A percentile compares a stretch with the other conserved stretches of the same genome.
Conservation (phyloP, 2,329 filamentous ascomycete genomes). For the Davidsoniella australis region DNA sequence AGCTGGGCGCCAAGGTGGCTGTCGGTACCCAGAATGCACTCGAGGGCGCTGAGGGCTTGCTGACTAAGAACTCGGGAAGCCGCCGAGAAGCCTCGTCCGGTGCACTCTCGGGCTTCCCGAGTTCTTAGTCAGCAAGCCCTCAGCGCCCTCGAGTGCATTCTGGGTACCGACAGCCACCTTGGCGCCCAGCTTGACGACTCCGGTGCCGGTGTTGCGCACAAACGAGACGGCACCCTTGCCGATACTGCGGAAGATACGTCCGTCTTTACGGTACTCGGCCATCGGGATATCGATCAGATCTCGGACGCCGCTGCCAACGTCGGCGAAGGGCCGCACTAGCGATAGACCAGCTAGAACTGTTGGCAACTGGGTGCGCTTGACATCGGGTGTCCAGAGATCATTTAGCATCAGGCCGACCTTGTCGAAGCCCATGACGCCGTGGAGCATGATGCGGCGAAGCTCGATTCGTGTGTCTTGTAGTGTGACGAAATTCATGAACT, state of each 20-base stretch:
- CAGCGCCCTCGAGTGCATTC: constrained; percentile 76
- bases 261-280: constrained; percentile 85
- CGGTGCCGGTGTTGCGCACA: constrained; percentile 81
- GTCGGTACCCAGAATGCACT: too few relatives aligned
- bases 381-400: constrained; percentile 91
- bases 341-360: constrained; percentile 77
- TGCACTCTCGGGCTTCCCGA: constrained; percentile 23
- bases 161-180: constrained; percentile 92
- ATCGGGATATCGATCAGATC: constrained; percentile 82
- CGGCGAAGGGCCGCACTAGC: constrained; percentile 76
- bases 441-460: constrained; percentile 77
- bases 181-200: constrained; percentile 84
- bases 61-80: too few relatives aligned
- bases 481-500: constrained; percentile 97
- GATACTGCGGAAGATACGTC: constrained; percentile 77
- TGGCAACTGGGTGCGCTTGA: constrained; percentile 75
- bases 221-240: constrained; percentile 82
- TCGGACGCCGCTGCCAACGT: constrained; percentile 72
- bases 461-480: constrained; percentile 78
- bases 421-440: constrained; percentile 82
- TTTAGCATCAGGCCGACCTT: constrained; percentile 78
- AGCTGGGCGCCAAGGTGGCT: too few relatives aligned
- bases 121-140: constrained; percentile 45
- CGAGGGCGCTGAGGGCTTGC: too few relatives aligned
- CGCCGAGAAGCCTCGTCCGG: too few relatives aligned